Evolutionary conservation across 148 eudicot species (phyloP).

Genomic region (Persicaria tinctoria): DNA sequence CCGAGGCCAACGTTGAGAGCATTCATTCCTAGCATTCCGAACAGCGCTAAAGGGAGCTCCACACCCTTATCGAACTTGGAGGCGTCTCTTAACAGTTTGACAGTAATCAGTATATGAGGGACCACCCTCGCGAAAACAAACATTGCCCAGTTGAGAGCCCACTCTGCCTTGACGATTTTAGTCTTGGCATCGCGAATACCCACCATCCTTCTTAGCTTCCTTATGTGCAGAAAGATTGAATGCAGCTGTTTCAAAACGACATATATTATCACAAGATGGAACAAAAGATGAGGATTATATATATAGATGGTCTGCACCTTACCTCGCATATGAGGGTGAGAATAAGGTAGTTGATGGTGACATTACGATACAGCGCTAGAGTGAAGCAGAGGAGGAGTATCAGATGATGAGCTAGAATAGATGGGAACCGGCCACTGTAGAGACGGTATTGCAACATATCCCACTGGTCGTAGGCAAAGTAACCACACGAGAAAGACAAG

Average conservation of each 20-base stretch:
- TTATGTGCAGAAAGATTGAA: conserved; percentile 66
- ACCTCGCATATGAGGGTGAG: conserved; percentile 96
- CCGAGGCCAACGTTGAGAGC: conserved; percentile 66
- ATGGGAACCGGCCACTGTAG: conserved; percentile 65
- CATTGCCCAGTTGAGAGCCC: conserved; percentile 63
- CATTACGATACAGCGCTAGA: conserved; percentile 70
- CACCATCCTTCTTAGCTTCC: conserved; percentile 77
- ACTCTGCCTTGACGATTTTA: conserved; percentile 65
- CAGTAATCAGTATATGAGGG: conserved; percentile 63
- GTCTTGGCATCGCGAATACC: conserved; percentile 54
- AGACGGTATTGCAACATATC: conserved; percentile 69
- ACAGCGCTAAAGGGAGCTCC: conserved; percentile 75
- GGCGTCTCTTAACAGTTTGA: conserved; percentile 72
- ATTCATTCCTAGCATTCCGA: conserved; percentile 91
- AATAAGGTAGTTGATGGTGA: conserved; percentile 94
- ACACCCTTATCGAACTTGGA: conserved; percentile 65
- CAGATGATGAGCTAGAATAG: conserved; percentile 76
- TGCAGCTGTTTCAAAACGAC: conserved; percentile 41
- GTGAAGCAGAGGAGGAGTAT: conserved; percentile 88
- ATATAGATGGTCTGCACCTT: background rate
- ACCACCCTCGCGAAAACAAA: conserved; percentile 55
- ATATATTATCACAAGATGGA: background rate
- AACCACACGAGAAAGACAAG: conserved; percentile 76
- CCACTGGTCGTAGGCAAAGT: conserved; percentile 91
- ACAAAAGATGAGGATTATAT: conserved; percentile 1